Percentiles rank a stretch among this genome's conserved stretches.
phyloP scores from a whole-genome alignment of 2,329 filamentous ascomycete species.

The Bipolaris gigantea region DNA sequence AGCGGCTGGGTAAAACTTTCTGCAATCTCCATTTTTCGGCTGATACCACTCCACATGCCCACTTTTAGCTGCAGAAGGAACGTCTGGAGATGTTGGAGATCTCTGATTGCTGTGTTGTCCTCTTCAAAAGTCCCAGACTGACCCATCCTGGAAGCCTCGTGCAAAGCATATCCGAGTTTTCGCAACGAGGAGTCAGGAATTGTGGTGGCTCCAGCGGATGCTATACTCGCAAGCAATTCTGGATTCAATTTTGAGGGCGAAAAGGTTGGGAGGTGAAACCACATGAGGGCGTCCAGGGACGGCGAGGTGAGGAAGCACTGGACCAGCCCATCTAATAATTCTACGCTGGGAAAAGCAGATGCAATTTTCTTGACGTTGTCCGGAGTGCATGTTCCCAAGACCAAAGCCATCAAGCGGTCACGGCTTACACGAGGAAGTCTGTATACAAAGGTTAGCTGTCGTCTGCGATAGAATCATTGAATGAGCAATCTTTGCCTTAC shows the following conservation, averaged over 20 bases:
- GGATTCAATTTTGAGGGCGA: slow-evolving; percentile 58
- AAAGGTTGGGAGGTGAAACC: slow-evolving; percentile 65
- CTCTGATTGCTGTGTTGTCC: slow-evolving; percentile 55
- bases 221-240: slow-evolving; percentile 63
- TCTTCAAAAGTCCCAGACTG: slow-evolving; percentile 50
- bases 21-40: slow-evolving; percentile 61
- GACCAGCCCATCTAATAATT: slow-evolving; percentile 62
- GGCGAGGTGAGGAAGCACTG: slow-evolving; percentile 63
- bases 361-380: slow-evolving; percentile 56
- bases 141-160: slow-evolving; percentile 52
- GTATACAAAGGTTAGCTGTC: not conserved
- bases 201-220: slow-evolving; percentile 62
- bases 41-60: slow-evolving; percentile 62
- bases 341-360: slow-evolving; percentile 64
- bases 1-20: slow-evolving; percentile 60
- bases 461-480: not conserved
- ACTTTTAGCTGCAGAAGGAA: slow-evolving; percentile 56
- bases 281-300: slow-evolving; percentile 59
- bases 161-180: slow-evolving; percentile 60
- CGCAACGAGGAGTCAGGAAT: slow-evolving; percentile 60
- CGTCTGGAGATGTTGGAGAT: slow-evolving; percentile 56
- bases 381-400: slow-evolving; percentile 61
- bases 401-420: slow-evolving; percentile 66
- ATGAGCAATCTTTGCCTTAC: not conserved
- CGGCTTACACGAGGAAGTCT: slow-evolving; percentile 45